phyloP scores from a whole-genome alignment of 192 early-diverging fungal genomes.

The Coemansia sp. region DNA sequence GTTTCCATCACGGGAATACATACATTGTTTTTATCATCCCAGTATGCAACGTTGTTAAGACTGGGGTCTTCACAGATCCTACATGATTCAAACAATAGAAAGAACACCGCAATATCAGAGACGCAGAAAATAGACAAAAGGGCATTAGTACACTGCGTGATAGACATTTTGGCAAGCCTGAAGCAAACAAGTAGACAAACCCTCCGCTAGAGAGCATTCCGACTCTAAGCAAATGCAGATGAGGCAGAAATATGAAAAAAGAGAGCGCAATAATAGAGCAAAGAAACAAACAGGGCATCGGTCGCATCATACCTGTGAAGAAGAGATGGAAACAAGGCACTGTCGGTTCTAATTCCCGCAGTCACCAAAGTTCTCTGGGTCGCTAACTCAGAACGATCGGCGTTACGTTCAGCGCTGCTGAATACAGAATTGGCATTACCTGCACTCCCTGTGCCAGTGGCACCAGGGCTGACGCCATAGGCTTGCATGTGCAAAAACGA shows the following conservation, averaged over 20 bases:
- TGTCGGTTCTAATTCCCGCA: slow-evolving; percentile 21
- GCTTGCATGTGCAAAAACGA: slow-evolving; percentile 21
- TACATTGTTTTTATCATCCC: slow-evolving; percentile 42
- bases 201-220: slow-evolving; percentile 4
- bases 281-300: slow-evolving; percentile 6
- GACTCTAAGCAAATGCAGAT: too few relatives aligned
- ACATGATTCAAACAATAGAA: background rate
- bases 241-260: slow-evolving; percentile 1
- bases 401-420: slow-evolving; percentile 31
- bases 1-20: slow-evolving; percentile 47
- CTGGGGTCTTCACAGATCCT: slow-evolving; percentile 33
- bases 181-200: slow-evolving; percentile 1
- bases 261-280: background rate
- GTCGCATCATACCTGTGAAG: slow-evolving; percentile 43
- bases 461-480: slow-evolving; percentile 8
- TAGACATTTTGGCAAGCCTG: background rate
- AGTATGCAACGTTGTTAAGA: slow-evolving; percentile 28
- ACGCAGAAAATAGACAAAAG: background rate
- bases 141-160: slow-evolving; percentile 3
- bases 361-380: slow-evolving; percentile 15
- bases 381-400: slow-evolving; percentile 22
- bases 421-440: slow-evolving; percentile 21
- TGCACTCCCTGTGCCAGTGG: slow-evolving; percentile 12
- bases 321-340: slow-evolving; percentile 41
- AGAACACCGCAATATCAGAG: background rate